A percentile compares a stretch with the other conserved stretches of the same genome.
phyloP scores from a whole-genome alignment of 2,329 filamentous ascomycete species.

The Diaporthe capsici region DNA sequence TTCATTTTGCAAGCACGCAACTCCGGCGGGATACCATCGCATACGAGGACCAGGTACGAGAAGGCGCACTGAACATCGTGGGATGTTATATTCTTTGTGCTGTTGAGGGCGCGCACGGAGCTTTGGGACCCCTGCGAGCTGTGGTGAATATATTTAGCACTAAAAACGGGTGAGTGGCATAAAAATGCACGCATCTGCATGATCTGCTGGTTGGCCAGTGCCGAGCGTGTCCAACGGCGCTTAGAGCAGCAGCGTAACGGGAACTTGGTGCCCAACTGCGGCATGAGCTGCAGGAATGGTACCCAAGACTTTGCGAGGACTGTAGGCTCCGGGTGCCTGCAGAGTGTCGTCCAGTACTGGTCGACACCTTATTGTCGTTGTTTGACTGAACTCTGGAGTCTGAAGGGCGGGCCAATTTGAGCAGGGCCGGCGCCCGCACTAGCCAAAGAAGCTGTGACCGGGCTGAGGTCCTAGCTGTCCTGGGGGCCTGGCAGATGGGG shows the following conservation, averaged over 20 bases:
- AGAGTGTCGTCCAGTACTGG: background rate
- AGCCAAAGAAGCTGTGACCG: slow-evolving; percentile 17
- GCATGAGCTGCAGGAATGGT: slow-evolving; percentile 27
- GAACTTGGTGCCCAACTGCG: slow-evolving; percentile 47
- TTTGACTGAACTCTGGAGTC: background rate
- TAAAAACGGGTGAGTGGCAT: background rate
- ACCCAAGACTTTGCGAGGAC: slow-evolving; percentile 35
- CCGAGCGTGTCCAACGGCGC: slow-evolving; percentile 27
- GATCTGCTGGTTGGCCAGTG: slow-evolving; percentile 10
- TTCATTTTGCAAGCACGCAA: background rate
- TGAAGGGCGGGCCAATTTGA: background rate
- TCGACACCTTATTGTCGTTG: background rate
- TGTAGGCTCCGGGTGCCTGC: background rate
- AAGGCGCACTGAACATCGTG: too few species aligned
- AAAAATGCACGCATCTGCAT: background rate
- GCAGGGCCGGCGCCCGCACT: background rate
- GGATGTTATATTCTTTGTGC: background rate
- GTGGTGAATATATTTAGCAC: background rate
- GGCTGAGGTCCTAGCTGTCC: slow-evolving; percentile 1
- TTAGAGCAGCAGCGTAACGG: slow-evolving; percentile 29
- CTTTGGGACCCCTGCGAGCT: background rate
- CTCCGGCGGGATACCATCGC: background rate
- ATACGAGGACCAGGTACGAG: background rate
- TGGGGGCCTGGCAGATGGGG: background rate
- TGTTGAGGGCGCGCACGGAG: background rate